Base-by-base conservation (phyloP, 495 filamentous ascomycete species). In the Lophiotrema nucula region DNA sequence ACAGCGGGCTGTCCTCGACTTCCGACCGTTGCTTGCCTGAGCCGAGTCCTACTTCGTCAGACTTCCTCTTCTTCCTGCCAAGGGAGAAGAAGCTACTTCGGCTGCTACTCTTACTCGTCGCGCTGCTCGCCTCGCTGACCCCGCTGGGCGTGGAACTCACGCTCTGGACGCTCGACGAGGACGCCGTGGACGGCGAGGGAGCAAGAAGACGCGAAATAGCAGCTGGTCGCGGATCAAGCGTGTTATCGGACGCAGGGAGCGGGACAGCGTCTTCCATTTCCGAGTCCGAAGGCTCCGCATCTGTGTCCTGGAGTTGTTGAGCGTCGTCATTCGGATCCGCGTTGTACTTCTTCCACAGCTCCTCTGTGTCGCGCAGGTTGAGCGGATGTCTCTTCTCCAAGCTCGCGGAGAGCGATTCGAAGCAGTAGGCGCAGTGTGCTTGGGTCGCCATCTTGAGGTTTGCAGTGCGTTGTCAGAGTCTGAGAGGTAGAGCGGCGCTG, bases 371-470 rank as follows among this genome's bases (percentile, higher is more conserved):
- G 31, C 73, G 53, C 4, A 97, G 81, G 47, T 72, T 76, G 58
- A 78, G 79, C 43, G 76, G 77, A 67, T 75, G 73, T 13, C 83
- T 78, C 47, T 80, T 73, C 65, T 88, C 79, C 44, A 88, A 82
- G 56, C 75, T 81, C 21, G 88, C 82, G 15, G 77, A 68, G 4
- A 98, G 87, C 18, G 76, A 75, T 72, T 98, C 92, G 79, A 97
- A 97, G 75, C 90, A 95, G 73, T 84, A 95, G 56, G 88, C 84
- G 69, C 92, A 97, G 65, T 97, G 92, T 38, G 84, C 84, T 45
- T 80, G 69, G 37, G 84, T 86, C 23, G 93, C 91, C 92, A 97
- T 98, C 39, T 46, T 59, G 12, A 37, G 18, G 39, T 12, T 18
- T 8, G 19, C 31, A n/a, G n/a, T n/a, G n/a, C n/a, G n/a, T n/a